A percentile compares a stretch with the other conserved stretches of the same genome.
phyloP scores from a whole-genome alignment of 2,329 filamentous ascomycete genomes.

The Neonectria hederae region DNA sequence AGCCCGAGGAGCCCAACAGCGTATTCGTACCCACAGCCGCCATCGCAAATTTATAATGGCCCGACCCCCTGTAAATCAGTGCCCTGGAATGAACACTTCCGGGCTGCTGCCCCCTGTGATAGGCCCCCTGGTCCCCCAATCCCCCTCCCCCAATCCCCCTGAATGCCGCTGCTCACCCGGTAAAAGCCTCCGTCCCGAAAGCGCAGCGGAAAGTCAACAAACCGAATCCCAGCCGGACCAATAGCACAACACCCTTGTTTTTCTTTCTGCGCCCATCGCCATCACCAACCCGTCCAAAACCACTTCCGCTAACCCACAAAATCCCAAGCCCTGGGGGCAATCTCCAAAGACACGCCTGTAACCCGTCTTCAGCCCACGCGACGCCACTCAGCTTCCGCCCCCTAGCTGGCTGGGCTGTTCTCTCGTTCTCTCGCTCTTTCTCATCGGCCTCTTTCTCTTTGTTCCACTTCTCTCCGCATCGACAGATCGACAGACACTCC shows the following conservation, averaged over 20 bases:
- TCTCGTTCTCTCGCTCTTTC: not conserved
- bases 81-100: constrained; percentile 10
- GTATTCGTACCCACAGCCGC: not conserved
- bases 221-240: constrained; percentile 25
- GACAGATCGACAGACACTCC: not conserved
- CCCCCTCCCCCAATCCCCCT: constrained; percentile 22
- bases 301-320: constrained; percentile 19
- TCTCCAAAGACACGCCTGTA: constrained; percentile 3
- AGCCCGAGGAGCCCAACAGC: not conserved
- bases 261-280: constrained; percentile 35
- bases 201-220: constrained; percentile 14
- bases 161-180: constrained; percentile 23
- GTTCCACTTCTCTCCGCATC: not conserved
- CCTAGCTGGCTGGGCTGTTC: not conserved
- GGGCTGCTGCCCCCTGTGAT: constrained; percentile 29
- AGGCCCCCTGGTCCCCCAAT: constrained; percentile 7
- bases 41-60: constrained; percentile 1
- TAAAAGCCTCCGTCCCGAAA: constrained; percentile 23
- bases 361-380: constrained; percentile 1
- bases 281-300: constrained; percentile 4
- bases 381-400: constrained; percentile 4
- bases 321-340: constrained; percentile 12
- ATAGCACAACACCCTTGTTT: constrained; percentile 42
- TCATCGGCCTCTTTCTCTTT: not conserved
- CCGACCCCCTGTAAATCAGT: constrained; percentile 6